Conservation (phyloP, 768 basidiomycete species). For the Collybia sordida region DNA sequence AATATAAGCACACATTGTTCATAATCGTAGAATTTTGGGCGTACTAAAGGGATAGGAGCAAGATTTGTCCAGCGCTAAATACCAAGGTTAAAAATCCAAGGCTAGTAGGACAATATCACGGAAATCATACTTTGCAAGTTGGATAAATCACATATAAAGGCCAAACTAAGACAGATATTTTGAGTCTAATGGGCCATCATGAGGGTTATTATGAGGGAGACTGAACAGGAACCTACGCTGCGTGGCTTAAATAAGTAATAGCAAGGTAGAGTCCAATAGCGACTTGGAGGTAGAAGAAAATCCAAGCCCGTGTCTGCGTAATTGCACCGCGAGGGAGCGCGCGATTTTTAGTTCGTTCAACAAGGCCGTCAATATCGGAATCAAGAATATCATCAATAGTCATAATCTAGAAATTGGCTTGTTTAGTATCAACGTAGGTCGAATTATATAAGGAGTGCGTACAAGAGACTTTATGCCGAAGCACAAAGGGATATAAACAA, state of each 20-base stretch:
- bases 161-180: constrained; percentile 25
- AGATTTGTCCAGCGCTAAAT: constrained; percentile 27
- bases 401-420: constrained; percentile 23
- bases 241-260: constrained; percentile 14
- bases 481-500: constrained; percentile 24
- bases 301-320: constrained; percentile 22
- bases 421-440: background rate
- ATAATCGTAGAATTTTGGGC: background rate
- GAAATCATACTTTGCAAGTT: constrained; percentile 28
- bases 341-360: constrained; percentile 25
- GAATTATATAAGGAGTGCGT: background rate
- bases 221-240: constrained; percentile 14
- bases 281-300: constrained; percentile 25
- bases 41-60: constrained; percentile 28
- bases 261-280: constrained; percentile 20
- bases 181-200: constrained; percentile 12
- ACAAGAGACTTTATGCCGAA: constrained; percentile 31
- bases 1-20: background rate
- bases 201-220: background rate
- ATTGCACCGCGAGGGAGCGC: constrained; percentile 28
- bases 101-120: background rate
- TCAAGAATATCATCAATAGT: constrained; percentile 31
- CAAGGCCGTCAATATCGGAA: constrained; percentile 23
- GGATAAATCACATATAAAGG: constrained; percentile 32
- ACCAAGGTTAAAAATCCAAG: background rate